Evolutionary conservation across 2,329 filamentous ascomycete species (phyloP), one percentile per base, ranked within the genome.

Genomic region (Knoxdaviesia capensis): DNA sequence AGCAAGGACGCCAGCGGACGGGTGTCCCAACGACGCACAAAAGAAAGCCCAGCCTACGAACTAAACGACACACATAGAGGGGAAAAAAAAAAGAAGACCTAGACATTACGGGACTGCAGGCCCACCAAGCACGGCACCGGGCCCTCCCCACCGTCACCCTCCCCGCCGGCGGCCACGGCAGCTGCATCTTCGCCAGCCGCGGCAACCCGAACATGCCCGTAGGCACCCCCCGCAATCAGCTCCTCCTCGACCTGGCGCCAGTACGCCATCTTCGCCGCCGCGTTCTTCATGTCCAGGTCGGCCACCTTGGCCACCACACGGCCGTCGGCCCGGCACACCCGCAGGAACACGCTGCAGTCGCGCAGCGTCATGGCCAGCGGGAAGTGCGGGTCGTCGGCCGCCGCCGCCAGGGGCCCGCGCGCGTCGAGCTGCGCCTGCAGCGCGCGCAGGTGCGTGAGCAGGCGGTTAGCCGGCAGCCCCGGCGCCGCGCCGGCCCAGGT

Each of bases 221-320:
- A 88, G 66, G 77, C 88, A 10, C 79, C 80, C 8, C 68, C 73
- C 1, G 71, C 59, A 39, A 81, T 70, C 44, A 88, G 60, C 29
- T 66, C 61, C 41, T 58, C 57, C 57, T 90, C 82, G 38, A 70
- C 66, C 10, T 62, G 59, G 45, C 65, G 65, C 83, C 83, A 90
- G 52, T 81, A 78, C 38, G 64, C 63, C 43, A 75, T 63, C 55
- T 88, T 87, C 42, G 68, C 68, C 1, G 60, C 59, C 6, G 70
- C 66, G 44, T 77, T 77, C 61, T 90, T 90, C 51, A 80, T 68
- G 57, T 90, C 83, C 37, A 88, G 66, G 53, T 90, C 83, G 1
- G 78, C 80, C 7, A 90, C 49, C 37, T 57, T 53, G 11, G 49
- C 46, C 6, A 45, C 42, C 9, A 47, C 44, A 8, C 38, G 46